These are phyloP conservation scores for Blastobotrys apis DNA, from an alignment of 1,139 yeast genomes.

Conservation along the genomic window DNA sequence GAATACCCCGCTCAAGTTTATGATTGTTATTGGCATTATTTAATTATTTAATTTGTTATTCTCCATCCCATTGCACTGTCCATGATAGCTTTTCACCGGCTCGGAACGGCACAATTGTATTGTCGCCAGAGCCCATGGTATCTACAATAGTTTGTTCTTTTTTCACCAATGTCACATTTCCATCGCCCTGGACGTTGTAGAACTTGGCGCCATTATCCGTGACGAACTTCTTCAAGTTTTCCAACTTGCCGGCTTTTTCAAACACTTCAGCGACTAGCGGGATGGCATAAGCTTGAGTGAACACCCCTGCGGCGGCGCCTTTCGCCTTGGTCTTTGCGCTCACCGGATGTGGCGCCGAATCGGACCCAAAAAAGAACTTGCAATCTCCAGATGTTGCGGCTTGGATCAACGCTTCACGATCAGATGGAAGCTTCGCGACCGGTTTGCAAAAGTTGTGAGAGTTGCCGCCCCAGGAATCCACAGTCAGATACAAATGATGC, in stretches of 20 bases:
- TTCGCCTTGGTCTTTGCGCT: conserved; percentile 67
- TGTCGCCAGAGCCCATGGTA: conserved; percentile 43
- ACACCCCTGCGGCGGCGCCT: conserved; percentile 97
- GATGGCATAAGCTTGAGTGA: conserved; percentile 79
- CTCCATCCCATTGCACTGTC: conserved; percentile 65
- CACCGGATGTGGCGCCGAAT: conserved; percentile 94
- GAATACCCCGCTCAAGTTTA: conserved; percentile 43
- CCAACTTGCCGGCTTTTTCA: conserved; percentile 59
- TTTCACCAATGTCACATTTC: conserved; percentile 37
- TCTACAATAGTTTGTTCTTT: conserved; percentile 56
- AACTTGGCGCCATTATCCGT: conserved; percentile 67
- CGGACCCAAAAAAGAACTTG: conserved; percentile 94
- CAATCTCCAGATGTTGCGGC: conserved; percentile 94
- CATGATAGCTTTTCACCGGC: conserved; percentile 76
- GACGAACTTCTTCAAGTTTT: conserved; percentile 67
- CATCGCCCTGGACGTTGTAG: conserved; percentile 50
- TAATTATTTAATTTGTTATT: conserved; percentile 16
- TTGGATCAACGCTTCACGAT: conserved; percentile 67
- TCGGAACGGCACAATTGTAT: conserved; percentile 80
- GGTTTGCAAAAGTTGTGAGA: conserved; percentile 96
- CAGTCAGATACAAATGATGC: conserved; percentile 82
- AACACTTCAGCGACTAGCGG: conserved; percentile 85
- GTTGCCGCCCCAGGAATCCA: conserved; percentile 96
- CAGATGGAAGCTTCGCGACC: conserved; percentile 88
- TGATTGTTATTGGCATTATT: conserved; percentile 47